Base-by-base conservation (phyloP, 768 basidiomycete genomes). In the Termitomyces sp. region DNA sequence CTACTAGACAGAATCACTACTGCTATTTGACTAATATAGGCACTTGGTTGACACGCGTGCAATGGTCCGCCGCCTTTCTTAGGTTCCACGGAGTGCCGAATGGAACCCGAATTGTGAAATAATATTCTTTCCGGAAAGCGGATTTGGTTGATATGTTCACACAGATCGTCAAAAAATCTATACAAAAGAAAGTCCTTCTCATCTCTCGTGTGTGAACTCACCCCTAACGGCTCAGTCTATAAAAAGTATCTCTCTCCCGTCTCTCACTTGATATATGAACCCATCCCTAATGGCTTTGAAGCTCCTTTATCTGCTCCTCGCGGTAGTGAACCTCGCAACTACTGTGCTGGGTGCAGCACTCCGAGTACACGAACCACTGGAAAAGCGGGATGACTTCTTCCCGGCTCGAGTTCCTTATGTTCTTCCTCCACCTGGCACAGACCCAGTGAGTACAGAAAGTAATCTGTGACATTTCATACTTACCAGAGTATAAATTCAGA, bases 361-460 rank as follows among this genome's bases (percentile, higher is more conserved):
- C 16, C 50, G 42, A 32, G 44, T 42, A 11, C 53, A 32, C 16
- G n/a, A 14, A 23, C 32, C 53, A 35, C 23, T 58, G 11, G 43
- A 65, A n/a, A 59, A 57, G 37, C 66, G 75, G 27, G 75, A 78
- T 53, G 70, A 73, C 58, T 65, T 73, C 43, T 60, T 73, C 29
- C 75, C 77, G 47, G 76, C 77, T 19, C 71, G 77, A 17, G 73
- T 78, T 32, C 77, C 77, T 4, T 78, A 78, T 35, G 63, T 77
- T 7, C 73, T 77, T 52, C 77, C 77, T 3, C 49, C 68, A 4
- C 75, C 76, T 19, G 71, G 72, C 21, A 68, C 68, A 2, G 59
- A 69, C 45, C 56, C 67, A 14, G 72, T 70, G 25, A 56, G 63
- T 50, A 16, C n/a, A 17, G n/a, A 3, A n/a, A 21, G 1, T 10